Conservation (phyloP, 2,329 filamentous ascomycete species). For the Aphanoascus verrucosus region DNA sequence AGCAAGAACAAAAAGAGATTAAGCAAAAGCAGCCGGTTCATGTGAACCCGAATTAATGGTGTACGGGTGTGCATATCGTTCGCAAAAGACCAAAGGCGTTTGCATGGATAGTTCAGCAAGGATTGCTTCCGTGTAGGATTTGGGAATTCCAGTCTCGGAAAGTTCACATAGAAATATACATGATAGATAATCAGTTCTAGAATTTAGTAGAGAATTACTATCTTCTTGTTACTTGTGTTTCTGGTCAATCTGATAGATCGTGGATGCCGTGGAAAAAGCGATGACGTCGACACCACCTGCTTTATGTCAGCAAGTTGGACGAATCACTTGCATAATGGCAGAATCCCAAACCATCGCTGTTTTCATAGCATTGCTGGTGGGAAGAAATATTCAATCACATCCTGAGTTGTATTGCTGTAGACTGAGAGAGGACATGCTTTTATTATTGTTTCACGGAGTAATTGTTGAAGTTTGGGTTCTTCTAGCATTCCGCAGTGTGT, state of each 20-base stretch:
- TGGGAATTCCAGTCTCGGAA: not conserved
- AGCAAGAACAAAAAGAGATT: slow-evolving; percentile 13
- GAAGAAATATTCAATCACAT: too few relatives aligned
- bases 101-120: not conserved
- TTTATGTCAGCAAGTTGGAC: too few relatives aligned
- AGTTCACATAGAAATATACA: not conserved
- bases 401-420: too few relatives aligned
- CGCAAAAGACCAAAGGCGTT: not conserved
- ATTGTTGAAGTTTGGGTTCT: too few relatives aligned
- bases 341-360: not conserved
- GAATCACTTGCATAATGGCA: not conserved
- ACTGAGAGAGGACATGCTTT: too few relatives aligned
- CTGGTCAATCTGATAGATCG: too few relatives aligned
- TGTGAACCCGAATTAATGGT: not conserved
- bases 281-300: too few relatives aligned
- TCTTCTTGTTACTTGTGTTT: too few relatives aligned
- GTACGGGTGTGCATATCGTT: not conserved
- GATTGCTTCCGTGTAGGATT: not conserved
- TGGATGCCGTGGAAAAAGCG: too few relatives aligned
- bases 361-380: too few relatives aligned
- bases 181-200: not conserved
- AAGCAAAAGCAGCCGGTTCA: slow-evolving; percentile 12
- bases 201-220: too few relatives aligned
- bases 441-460: too few relatives aligned
- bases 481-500: not conserved